A percentile compares a stretch with the other conserved stretches of the same genome.
phyloP scores from a whole-genome alignment of 2,329 filamentous ascomycete genomes.

The Trichoderma semiorbis region DNA sequence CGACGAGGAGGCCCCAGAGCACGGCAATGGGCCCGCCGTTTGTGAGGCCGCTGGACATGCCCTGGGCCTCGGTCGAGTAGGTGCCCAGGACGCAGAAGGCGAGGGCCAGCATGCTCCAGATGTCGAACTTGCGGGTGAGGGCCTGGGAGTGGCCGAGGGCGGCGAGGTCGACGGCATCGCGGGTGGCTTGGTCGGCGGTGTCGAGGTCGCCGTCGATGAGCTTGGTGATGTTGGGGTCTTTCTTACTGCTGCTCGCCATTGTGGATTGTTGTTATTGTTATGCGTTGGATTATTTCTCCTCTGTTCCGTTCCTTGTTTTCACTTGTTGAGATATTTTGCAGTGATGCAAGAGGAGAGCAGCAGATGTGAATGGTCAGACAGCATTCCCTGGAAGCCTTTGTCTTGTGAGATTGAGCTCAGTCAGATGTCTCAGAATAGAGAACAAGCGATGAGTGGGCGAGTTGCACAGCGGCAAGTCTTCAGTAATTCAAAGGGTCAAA shows the following conservation, averaged over 20 bases:
- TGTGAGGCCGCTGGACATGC: constrained; percentile 45
- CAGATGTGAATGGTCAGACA: background rate
- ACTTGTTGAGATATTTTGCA: background rate
- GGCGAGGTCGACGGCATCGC: constrained; percentile 40
- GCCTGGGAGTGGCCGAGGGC: constrained; percentile 39
- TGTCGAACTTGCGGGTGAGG: constrained; percentile 46
- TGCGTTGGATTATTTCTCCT: background rate
- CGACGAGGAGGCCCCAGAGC: constrained; percentile 53
- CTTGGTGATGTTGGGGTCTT: constrained; percentile 34
- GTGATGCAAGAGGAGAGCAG: background rate
- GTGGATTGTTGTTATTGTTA: background rate
- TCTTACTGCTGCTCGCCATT: constrained; percentile 2
- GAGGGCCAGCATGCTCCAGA: constrained; percentile 55
- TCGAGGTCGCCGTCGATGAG: constrained; percentile 12
- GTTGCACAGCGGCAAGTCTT: background rate
- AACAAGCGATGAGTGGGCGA: background rate
- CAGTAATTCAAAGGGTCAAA: background rate
- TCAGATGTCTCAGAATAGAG: background rate
- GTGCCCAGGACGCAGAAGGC: constrained; percentile 57
- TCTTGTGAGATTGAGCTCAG: background rate
- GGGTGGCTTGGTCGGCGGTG: constrained; percentile 28
- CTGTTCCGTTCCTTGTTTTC: background rate
- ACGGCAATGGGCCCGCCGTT: constrained; percentile 53
- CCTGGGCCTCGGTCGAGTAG: constrained; percentile 55
- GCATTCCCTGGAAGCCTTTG: background rate